Evolutionary conservation across 805 yeast species (phyloP), one percentile per base, ranked within the genome.

Genomic region (Cyberlindnera amylophila): DNA sequence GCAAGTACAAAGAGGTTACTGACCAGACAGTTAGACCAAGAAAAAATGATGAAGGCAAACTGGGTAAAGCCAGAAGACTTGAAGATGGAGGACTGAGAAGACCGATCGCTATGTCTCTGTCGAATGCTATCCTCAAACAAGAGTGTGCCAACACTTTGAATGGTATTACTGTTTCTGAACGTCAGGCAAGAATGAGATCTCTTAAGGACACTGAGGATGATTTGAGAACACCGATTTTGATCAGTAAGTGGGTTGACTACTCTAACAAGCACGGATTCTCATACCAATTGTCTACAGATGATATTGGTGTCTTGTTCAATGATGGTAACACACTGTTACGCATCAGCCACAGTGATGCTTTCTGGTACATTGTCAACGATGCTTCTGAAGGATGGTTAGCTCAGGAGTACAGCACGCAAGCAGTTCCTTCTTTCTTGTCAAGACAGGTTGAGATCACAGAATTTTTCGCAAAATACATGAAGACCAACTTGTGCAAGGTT

Each of bases 171-270:
- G 66, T 66, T 46, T 66, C 73, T 8, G 74, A 71, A 46, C 70
- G 72, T 26, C 73, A 69, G 47, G 62, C 70, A 30, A 64, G 67
- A 51, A 66, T 68, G 69, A 58, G 63, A 57, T 45, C 58, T 2
- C 19, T 38, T 1, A 46, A 41, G 19, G 19, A 44, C 4, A 18
- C 46, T 1, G 38, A 30, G 2, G 44, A 36, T 5, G 49, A 42
- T 8, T 31, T 53, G 38, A 63, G 61, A 42, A 74, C 77, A 49
- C 95, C 90, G 11, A 75, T 79, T 15, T 77, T 86, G 46, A 80
- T 91, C 33, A 85, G 95, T 47, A 90, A 91, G 61, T 93, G 99
- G 99, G 98, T 95, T 23, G 99, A 93, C 62, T 93, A 91, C 62
- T 85, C 96, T 21, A 89, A 90, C 66, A 88, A 85, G 62, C 95